Evolutionary conservation across 2,329 filamentous ascomycete species (phyloP), one percentile per base, ranked within the genome.

Genomic region (Dactylellina sp.): DNA sequence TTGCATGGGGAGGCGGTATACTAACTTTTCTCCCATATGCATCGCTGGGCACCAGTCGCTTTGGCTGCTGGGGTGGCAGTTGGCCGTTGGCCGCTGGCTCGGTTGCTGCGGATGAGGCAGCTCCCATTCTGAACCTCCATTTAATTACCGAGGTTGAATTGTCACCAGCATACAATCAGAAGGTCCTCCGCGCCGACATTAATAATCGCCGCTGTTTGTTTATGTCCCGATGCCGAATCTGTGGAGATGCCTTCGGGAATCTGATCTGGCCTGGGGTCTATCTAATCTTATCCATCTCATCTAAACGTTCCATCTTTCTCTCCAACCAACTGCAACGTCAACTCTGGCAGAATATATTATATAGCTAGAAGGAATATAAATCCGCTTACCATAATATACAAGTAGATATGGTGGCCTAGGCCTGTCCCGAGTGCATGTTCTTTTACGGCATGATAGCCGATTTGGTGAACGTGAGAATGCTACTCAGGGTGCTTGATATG

Each of bases 81-180:
- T 37, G 35, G 35, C 7, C 14, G 35, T 37, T 6, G 6, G 35
- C 16, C 12, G 39, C 12, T 49, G 44, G 44, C 18, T 16, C 12
- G 47, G 47, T 16, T 16, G 7, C 20, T 44, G 9, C 20, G 44
- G 25, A 7, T 16, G 40, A 56, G 25, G 37, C 61, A 66, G 62
- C 53, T 60, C 28, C 63, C 63, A 60, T 60, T 52, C 55, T 46
- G 63, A 55, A 46, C 61, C 24, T 42, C 52, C 40, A 47, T 59
- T 44, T 53, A 55, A 61, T 70, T 70, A 56, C 64, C 64, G 64
- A 70, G 64, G 64, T 70, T 70, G 64, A 70, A 70, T 70, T 52
- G 37, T 24, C 62, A 9, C 28, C 28, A 32, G 28, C 9, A 32
- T 32, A 32, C 4, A 32, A 32, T 9, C 4, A 32, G 28, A 32